Conservation (phyloP, 306 rosid genomes). For the Quercus agrifolia region DNA sequence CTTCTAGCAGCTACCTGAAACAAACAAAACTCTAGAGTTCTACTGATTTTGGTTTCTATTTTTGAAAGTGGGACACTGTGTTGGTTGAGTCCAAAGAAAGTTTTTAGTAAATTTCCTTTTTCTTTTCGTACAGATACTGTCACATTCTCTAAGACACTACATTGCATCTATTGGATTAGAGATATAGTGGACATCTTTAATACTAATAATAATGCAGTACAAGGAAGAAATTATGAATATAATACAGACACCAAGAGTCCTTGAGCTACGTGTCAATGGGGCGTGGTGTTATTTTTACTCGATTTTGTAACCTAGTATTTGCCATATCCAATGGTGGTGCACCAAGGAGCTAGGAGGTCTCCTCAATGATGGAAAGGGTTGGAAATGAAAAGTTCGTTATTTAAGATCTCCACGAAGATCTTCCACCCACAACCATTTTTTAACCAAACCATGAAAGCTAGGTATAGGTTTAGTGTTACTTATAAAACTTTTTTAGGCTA, state of each 20-base stretch:
- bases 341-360: background rate
- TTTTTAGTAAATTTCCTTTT: too few relatives aligned
- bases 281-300: background rate
- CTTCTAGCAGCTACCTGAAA: background rate
- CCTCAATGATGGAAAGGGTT: slow-evolving; percentile 16
- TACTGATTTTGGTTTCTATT: background rate
- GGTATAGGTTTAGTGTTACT: background rate
- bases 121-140: background rate
- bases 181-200: background rate
- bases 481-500: background rate
- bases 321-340: background rate
- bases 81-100: background rate
- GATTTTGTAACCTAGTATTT: slow-evolving; percentile 24
- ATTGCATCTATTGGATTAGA: background rate
- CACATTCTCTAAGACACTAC: background rate
- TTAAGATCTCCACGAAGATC: slow-evolving; percentile 12
- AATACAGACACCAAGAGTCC: slow-evolving; percentile 1
- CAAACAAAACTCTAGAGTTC: background rate
- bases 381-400: slow-evolving; percentile 9
- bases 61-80: background rate
- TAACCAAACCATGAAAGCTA: background rate
- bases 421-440: background rate
- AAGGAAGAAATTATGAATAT: background rate
- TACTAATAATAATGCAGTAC: background rate
- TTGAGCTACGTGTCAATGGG: slow-evolving; percentile 28